Evolutionary conservation across 108 stramenopile species (phyloP), one percentile per base, ranked within the genome.

Genomic region (Cyclotella cryptica): DNA sequence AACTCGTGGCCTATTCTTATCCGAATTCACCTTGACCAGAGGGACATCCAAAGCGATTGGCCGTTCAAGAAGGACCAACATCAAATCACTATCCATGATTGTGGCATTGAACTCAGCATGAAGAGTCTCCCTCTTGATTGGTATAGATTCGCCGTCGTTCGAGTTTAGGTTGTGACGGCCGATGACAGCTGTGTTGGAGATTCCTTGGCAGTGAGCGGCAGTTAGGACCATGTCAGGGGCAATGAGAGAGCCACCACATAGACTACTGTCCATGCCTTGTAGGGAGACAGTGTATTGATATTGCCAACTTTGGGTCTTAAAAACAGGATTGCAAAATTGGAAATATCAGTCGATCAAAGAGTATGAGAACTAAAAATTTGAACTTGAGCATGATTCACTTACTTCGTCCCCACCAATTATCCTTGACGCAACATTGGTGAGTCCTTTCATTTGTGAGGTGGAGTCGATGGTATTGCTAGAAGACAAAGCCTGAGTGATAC

Each of bases 191-290:
- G n/a, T n/a, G 42, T 39, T 17, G 28, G 21, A 9, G 11, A 12
- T 5, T 13, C 40, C 65, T 41, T 57, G 43, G 57, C 86, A 87
- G 35, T 87, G 83, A 13, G 86, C 86, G 13, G 86, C 83, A 3
- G 83, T 77, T 28, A 87, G 57, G 30, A 87, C 72, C 19, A 84
- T 54, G 49, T 84, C 72, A 30, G 75, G 71, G 8, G 86, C 79
- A 35, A 87, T 77, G 24, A 87, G 43, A 5, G 79, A 72, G n/a
- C 83, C 83, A 17, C 83, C 86, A 39, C 86, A 87, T 43, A 45
- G 66, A 58, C 70, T 66, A 18, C 43, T 12, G 4, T 12, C 6
- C 2, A 35, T 35, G 35, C 6, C 6, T 35, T 35, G 35, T 5
- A 35, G 35, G 35, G 35, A 35, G 4, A 35, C 35, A 6, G 35